A percentile compares a stretch with the other conserved stretches of the same genome.
Evolutionary conservation across 140 eudicot species (phyloP).

Genomic region (Ambrosia hybrid): DNA sequence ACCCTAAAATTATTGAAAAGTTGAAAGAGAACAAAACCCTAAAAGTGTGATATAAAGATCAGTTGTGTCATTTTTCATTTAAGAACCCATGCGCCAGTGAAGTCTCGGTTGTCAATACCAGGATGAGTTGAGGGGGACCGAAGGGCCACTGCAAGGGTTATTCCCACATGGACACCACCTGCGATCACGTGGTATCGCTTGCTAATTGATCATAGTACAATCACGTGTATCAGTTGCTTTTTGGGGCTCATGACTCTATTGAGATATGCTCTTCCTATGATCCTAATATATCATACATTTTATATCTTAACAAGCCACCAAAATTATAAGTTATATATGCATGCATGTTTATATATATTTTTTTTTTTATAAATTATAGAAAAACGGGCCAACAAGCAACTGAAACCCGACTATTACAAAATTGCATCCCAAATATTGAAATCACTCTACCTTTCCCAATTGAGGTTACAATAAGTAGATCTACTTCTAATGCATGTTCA

Average conservation of each 20-base stretch:
- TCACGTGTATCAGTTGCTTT: slow-evolving; percentile 29
- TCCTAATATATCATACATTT: too few relatives aligned
- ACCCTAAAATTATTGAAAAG: too few relatives aligned
- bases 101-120: background rate
- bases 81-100: slow-evolving; percentile 4
- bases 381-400: too few relatives aligned
- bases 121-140: slow-evolving; percentile 16
- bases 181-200: slow-evolving; percentile 30
- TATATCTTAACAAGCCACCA: too few relatives aligned
- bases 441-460: too few relatives aligned
- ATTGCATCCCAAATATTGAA: too few relatives aligned
- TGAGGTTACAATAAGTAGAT: too few relatives aligned
- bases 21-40: background rate
- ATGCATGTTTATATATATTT: too few relatives aligned
- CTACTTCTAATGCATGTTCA: too few relatives aligned
- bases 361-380: too few relatives aligned
- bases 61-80: background rate
- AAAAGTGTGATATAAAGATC: background rate
- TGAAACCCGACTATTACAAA: too few relatives aligned
- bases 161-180: slow-evolving; percentile 42
- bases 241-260: slow-evolving; percentile 2
- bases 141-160: slow-evolving; percentile 12
- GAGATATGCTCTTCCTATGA: slow-evolving; percentile 1
- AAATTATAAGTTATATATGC: too few relatives aligned
- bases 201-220: slow-evolving; percentile 19